Conservation (phyloP, 306 rosid genomes). For the Arachis hypogaea region DNA sequence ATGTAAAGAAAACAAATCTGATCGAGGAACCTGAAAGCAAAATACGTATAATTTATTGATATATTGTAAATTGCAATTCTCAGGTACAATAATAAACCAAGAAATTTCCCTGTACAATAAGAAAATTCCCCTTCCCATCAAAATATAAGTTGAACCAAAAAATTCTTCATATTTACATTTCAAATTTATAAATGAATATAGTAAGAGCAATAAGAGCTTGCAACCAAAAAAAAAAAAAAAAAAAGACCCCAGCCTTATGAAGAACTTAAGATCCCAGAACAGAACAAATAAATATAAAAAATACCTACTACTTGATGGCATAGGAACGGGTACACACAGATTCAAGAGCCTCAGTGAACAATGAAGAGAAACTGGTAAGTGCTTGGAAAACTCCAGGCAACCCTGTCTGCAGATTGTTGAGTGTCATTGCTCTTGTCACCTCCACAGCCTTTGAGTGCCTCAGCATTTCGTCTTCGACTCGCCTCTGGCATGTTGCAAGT, state of each 20-base stretch:
- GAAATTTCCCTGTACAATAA: slow-evolving; percentile 73
- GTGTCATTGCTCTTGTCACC: slow-evolving; percentile 94
- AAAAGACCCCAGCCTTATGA: slow-evolving; percentile 48
- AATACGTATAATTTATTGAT: slow-evolving; percentile 60
- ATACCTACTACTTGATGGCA: slow-evolving; percentile 71
- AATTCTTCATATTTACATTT: slow-evolving; percentile 79
- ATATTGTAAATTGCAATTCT: slow-evolving; percentile 47
- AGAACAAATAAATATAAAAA: slow-evolving; percentile 23
- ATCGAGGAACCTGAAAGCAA: slow-evolving; percentile 27
- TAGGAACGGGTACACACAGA: slow-evolving; percentile 82
- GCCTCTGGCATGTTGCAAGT: slow-evolving; percentile 79
- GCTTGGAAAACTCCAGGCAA: slow-evolving; percentile 98
- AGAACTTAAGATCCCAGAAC: slow-evolving; percentile 44
- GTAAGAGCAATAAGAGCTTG: slow-evolving; percentile 49
- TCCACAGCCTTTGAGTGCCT: slow-evolving; percentile 86
- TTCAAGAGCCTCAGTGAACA: slow-evolving; percentile 80
- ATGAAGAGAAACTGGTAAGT: slow-evolving; percentile 81
- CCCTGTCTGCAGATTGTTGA: slow-evolving; percentile 92
- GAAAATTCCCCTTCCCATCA: slow-evolving; percentile 50
- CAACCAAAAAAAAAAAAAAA: slow-evolving; percentile 26
- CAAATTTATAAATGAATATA: slow-evolving; percentile 46
- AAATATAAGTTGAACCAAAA: slow-evolving; percentile 58
- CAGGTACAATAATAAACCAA: slow-evolving; percentile 67
- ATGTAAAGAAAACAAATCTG: neutral
- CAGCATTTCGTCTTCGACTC: slow-evolving; percentile 90